Conservation (phyloP, 768 basidiomycete genomes). For the Phlegmacium glaucopus region DNA sequence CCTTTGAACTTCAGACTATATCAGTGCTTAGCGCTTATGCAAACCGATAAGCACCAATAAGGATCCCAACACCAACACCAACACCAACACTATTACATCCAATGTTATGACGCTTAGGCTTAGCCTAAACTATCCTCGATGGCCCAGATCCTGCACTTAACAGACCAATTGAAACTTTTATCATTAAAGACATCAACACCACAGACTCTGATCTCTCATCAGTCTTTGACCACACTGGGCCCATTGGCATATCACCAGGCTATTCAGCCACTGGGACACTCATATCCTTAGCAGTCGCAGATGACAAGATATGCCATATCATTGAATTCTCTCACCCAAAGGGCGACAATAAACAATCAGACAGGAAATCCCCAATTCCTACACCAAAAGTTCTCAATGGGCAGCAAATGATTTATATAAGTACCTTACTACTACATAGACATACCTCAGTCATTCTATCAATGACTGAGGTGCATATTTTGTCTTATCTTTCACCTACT, state of each 20-base stretch:
- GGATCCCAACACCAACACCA: background rate
- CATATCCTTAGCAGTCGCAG: conserved; percentile 43
- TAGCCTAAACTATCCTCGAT: conserved; percentile 29
- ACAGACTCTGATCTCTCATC: conserved; percentile 16
- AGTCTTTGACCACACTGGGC: conserved; percentile 31
- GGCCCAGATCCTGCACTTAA: conserved; percentile 21
- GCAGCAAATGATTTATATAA: no score
- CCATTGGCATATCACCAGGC: conserved; percentile 51
- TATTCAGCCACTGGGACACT: conserved; percentile 41
- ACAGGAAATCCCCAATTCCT: conserved; percentile 8
- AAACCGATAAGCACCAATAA: background rate
- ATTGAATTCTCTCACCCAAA: conserved; percentile 28
- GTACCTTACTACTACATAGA: no score
- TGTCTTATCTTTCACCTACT: no score
- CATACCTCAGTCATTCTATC: no score
- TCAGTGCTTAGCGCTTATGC: no score
- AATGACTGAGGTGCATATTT: no score
- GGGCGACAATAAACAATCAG: conserved; percentile 10
- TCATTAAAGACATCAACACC: conserved; percentile 24
- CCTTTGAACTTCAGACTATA: no score
- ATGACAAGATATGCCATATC: conserved; percentile 32
- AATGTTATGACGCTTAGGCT: background rate
- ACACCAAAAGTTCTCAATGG: conserved; percentile 13
- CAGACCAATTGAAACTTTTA: conserved; percentile 17
- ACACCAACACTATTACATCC: background rate